Evolutionary conservation across 768 basidiomycete species (phyloP).

Genomic region (Leucocoprinus birnbaumii): DNA sequence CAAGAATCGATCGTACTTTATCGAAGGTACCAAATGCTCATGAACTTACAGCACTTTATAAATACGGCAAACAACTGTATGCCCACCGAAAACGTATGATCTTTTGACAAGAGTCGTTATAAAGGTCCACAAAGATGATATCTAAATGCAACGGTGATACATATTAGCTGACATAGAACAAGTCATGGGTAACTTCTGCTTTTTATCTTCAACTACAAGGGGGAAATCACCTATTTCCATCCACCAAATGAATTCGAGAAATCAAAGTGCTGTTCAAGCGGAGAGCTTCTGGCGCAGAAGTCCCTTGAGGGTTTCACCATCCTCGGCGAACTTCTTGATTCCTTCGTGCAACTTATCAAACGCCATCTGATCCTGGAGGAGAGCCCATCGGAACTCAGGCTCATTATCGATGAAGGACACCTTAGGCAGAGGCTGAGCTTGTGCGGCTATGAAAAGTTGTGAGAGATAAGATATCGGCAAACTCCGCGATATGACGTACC

Average conservation of each 20-base stretch:
- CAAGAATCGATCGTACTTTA: no score
- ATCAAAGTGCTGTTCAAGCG: slow-evolving; percentile 29
- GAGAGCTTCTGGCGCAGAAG: slow-evolving; percentile 70
- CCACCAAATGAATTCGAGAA: background rate
- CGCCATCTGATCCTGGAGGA: slow-evolving; percentile 95
- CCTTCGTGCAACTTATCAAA: slow-evolving; percentile 99
- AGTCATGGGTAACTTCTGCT: background rate
- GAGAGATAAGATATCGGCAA: slow-evolving; percentile 8
- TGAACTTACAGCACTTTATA: no score
- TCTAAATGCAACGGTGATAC: slow-evolving; percentile 3
- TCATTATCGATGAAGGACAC: slow-evolving; percentile 89
- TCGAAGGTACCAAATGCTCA: no score
- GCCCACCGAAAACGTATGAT: no score
- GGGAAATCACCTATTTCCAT: background rate
- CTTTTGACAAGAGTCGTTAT: no score
- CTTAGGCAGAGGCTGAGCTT: slow-evolving; percentile 68
- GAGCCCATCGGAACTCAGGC: slow-evolving; percentile 92
- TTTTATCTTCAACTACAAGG: background rate
- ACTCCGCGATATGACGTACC: slow-evolving; percentile 37
- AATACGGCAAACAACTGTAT: no score
- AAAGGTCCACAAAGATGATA: background rate
- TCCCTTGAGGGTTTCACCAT: slow-evolving; percentile 85
- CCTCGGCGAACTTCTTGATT: slow-evolving; percentile 97
- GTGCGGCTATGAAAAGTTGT: slow-evolving; percentile 35
- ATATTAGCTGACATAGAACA: background rate